Conservation (phyloP, 2,329 filamentous ascomycete species). For the Macrophomina tecta region DNA sequence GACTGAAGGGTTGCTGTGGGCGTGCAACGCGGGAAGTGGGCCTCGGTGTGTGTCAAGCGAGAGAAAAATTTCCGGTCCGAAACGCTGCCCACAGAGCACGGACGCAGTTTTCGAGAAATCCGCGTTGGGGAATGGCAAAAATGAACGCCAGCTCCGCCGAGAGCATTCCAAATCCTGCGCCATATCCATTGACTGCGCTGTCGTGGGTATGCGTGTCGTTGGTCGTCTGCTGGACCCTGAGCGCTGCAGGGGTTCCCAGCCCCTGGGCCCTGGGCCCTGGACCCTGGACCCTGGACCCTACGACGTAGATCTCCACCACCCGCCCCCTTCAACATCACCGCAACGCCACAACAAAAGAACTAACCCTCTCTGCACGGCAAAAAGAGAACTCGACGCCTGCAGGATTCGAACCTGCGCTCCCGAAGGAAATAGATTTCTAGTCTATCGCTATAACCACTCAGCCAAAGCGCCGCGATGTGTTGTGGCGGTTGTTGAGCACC, state of each 20-base stretch:
- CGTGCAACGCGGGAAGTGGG: conserved; percentile 6
- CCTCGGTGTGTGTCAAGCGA: conserved; percentile 18
- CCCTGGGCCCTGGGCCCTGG: too few species aligned
- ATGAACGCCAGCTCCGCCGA: too few species aligned
- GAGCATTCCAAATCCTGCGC: too few species aligned
- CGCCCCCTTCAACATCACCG: not conserved
- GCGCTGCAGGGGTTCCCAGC: too few species aligned
- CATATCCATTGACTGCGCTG: too few species aligned
- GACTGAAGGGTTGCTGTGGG: not conserved
- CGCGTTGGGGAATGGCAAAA: too few species aligned
- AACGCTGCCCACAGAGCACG: not conserved
- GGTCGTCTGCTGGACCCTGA: not conserved
- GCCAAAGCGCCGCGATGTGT: not conserved
- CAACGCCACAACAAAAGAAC: not conserved
- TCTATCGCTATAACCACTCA: conserved; percentile 28
- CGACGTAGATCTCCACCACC: too few species aligned
- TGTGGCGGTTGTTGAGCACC: too few species aligned
- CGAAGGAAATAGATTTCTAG: conserved; percentile 29
- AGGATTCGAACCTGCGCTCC: conserved; percentile 27
- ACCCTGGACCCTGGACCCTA: too few species aligned
- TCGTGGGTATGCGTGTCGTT: too few species aligned
- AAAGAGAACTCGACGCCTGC: conserved; percentile 16
- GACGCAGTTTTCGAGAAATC: too few species aligned
- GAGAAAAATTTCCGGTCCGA: conserved; percentile 20
- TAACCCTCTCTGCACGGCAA: not conserved